These are phyloP conservation scores for Fagus crenata DNA, from an alignment of 306 rosid species.

Conservation along the genomic window DNA sequence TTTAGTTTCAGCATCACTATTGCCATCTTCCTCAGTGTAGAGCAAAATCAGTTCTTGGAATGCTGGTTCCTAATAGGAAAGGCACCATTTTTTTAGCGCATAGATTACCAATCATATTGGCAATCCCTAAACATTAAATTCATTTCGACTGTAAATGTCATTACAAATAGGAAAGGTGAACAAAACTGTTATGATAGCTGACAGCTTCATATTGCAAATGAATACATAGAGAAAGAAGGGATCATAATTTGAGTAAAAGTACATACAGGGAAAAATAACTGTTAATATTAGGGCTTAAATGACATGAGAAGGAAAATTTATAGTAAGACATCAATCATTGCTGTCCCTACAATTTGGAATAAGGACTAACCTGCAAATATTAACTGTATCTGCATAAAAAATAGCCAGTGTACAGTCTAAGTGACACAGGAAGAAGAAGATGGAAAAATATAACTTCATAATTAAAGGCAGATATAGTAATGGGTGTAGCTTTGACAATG, in stretches of 20 bases:
- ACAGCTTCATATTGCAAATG: neutral
- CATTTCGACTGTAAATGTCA: neutral
- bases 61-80: slow-evolving; percentile 76
- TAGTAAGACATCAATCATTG: neutral
- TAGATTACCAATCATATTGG: neutral
- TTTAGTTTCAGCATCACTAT: slow-evolving; percentile 37
- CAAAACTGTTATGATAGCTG: neutral
- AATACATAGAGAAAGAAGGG: neutral
- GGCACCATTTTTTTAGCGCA: slow-evolving; percentile 21
- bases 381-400: neutral
- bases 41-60: slow-evolving; percentile 90
- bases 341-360: neutral
- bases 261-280: neutral
- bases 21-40: slow-evolving; percentile 62
- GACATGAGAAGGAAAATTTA: neutral
- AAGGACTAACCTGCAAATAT: neutral
- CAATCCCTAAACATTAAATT: neutral
- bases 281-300: neutral
- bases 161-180: no score
- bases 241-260: neutral
- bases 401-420: neutral
- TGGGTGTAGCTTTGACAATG: neutral
- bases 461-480: neutral
- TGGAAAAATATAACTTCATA: neutral
- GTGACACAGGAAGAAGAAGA: neutral